Percentiles rank a stretch among this genome's conserved stretches.
phyloP scores from a whole-genome alignment of 2,329 filamentous ascomycete species.

The Ceratocystis colombiana region DNA sequence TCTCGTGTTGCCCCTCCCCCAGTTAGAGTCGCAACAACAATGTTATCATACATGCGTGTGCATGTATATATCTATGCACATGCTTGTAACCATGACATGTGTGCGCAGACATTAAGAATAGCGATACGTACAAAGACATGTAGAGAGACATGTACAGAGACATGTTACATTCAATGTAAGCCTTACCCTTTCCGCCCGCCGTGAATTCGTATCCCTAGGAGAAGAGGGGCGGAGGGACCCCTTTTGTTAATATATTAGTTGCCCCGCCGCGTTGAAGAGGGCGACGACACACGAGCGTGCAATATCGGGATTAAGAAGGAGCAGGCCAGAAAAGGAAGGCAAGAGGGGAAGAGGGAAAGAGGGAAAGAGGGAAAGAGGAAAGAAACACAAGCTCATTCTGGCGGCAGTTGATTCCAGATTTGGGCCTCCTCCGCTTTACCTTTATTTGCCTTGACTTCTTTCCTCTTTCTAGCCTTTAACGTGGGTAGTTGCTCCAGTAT shows the following conservation, averaged over 20 bases:
- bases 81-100: background rate
- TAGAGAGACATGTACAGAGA: background rate
- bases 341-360: background rate
- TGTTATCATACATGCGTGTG: background rate
- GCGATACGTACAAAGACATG: background rate
- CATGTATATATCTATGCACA: background rate
- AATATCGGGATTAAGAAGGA: slow-evolving; percentile 14
- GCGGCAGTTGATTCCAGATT: slow-evolving; percentile 7
- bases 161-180: background rate
- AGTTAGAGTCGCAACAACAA: background rate
- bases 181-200: background rate
- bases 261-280: background rate
- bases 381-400: background rate
- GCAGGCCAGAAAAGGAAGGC: background rate
- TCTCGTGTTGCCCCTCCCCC: background rate
- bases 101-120: background rate
- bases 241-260: background rate
- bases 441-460: background rate
- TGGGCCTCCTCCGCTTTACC: background rate
- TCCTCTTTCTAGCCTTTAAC: background rate
- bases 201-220: background rate
- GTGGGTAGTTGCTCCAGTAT: slow-evolving; percentile 1
- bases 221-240: background rate
- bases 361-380: background rate
- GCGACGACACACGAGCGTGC: background rate